Base-by-base conservation (phyloP, 495 filamentous ascomycete genomes). In the Cudoniella acicularis region DNA sequence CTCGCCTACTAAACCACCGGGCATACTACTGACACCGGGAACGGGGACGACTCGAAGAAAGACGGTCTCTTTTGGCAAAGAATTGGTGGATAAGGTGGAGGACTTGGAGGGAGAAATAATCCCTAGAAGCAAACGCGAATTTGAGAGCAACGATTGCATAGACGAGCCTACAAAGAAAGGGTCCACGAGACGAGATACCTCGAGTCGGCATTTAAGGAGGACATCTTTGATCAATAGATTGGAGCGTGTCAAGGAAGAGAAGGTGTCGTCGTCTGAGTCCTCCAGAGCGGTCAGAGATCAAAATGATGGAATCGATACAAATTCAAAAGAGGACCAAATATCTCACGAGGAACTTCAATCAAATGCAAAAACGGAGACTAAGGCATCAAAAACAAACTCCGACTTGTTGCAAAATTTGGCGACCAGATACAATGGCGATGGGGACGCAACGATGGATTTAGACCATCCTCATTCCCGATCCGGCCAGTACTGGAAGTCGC, bases 401-500 rank as follows among this genome's bases (percentile, higher is more conserved):
- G 60, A 59, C 10, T 21, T 59, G 10, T 22, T 61, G 23, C 21
- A 54, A 56, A 51, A 62, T 36, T 26, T 60, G 9, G 24, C 55
- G 2, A 13, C 45, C 1, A 52, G 30, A 20, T 54, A 61, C 6
- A 62, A 52, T 25, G 70, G 60, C 27, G 72, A 79, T 17, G 75
- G 77, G 30, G 89, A 96, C 54, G 70, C 83, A 21, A 94, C 90
- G 0, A 72, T 86, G 40, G 92, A 97, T 69, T 73, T 96, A 52
- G 83, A 87, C 51, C 83, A 89, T 46, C 92, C 94, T 3, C 83
- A 85, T 42, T 95, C 91, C 1, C 82, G 87, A 62, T 96, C 91
- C 1, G 92, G 92, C 1, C 86, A 87, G 68, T 96, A 93, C 71
- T 98, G 94, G 94, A 98, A 98, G 69, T 80, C 84, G 10, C 85